phyloP scores from a whole-genome alignment of 2,329 filamentous ascomycete genomes.

The Herpotrichia juniperi region DNA sequence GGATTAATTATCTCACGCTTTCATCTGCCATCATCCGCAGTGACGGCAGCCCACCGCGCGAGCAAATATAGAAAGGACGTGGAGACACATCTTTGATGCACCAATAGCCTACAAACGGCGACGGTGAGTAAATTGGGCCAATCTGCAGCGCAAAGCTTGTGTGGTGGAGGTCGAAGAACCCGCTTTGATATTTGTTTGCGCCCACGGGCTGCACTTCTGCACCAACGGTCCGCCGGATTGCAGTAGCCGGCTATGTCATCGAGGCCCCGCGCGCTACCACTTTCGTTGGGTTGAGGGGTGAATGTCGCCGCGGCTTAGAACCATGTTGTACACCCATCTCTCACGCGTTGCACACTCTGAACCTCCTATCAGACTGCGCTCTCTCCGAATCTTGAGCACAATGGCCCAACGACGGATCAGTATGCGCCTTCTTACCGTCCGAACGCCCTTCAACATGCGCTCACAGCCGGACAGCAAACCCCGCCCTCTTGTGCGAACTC shows the following conservation, averaged over 20 bases:
- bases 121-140: background rate
- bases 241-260: slow-evolving; percentile 7
- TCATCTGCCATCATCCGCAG: background rate
- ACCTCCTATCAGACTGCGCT: background rate
- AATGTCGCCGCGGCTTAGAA: slow-evolving; percentile 1
- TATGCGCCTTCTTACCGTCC: slow-evolving; percentile 26
- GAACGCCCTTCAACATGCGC: slow-evolving; percentile 17
- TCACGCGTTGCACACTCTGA: slow-evolving; percentile 14
- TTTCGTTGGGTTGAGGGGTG: background rate
- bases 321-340: slow-evolving; percentile 19
- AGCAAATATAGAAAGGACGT: too few species aligned
- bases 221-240: too few species aligned
- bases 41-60: background rate
- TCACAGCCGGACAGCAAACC: slow-evolving; percentile 41
- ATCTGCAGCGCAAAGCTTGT: slow-evolving; percentile 1
- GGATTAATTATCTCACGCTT: background rate
- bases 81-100: background rate
- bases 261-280: slow-evolving; percentile 7
- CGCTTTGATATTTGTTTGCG: slow-evolving; percentile 1
- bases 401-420: slow-evolving; percentile 40
- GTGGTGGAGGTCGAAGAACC: background rate
- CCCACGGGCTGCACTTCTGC: background rate
- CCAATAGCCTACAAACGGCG: background rate
- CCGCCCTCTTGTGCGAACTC: slow-evolving; percentile 46
- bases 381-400: slow-evolving; percentile 13